Conservation (phyloP, 768 basidiomycete species). For the Tephrocybe rancida region DNA sequence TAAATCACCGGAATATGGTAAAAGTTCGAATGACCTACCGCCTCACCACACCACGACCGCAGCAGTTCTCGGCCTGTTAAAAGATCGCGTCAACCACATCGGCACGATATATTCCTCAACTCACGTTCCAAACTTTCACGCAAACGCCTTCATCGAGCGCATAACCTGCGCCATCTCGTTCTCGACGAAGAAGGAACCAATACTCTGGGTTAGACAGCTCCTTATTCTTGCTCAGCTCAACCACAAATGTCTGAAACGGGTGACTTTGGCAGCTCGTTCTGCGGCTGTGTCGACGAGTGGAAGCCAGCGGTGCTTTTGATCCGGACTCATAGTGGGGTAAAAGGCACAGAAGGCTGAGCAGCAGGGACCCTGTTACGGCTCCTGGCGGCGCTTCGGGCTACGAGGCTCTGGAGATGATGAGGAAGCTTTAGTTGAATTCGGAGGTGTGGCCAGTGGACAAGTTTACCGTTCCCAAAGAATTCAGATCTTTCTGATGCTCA, state of each 20-base stretch:
- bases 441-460: slow-evolving; percentile 1
- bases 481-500: too few relatives aligned
- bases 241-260: slow-evolving; percentile 97
- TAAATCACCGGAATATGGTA: neutral
- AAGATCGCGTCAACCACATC: slow-evolving; percentile 95
- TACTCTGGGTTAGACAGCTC: slow-evolving; percentile 86
- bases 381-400: slow-evolving; percentile 35
- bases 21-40: slow-evolving; percentile 53
- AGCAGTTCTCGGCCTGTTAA: slow-evolving; percentile 87
- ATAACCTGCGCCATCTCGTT: slow-evolving; percentile 98
- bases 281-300: slow-evolving; percentile 65
- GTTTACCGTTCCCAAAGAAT: too few relatives aligned
- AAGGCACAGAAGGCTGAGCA: slow-evolving; percentile 21
- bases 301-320: slow-evolving; percentile 44
- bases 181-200: slow-evolving; percentile 94
- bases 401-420: slow-evolving; percentile 43
- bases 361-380: slow-evolving; percentile 24
- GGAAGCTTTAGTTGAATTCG: slow-evolving; percentile 33
- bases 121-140: slow-evolving; percentile 89
- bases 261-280: slow-evolving; percentile 77
- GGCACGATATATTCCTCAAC: slow-evolving; percentile 94
- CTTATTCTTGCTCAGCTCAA: slow-evolving; percentile 91
- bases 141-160: slow-evolving; percentile 83
- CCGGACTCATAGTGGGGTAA: slow-evolving; percentile 42
- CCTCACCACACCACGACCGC: slow-evolving; percentile 93